Base-by-base conservation (phyloP, 768 basidiomycete genomes). In the Rhodotorula diobovata region DNA sequence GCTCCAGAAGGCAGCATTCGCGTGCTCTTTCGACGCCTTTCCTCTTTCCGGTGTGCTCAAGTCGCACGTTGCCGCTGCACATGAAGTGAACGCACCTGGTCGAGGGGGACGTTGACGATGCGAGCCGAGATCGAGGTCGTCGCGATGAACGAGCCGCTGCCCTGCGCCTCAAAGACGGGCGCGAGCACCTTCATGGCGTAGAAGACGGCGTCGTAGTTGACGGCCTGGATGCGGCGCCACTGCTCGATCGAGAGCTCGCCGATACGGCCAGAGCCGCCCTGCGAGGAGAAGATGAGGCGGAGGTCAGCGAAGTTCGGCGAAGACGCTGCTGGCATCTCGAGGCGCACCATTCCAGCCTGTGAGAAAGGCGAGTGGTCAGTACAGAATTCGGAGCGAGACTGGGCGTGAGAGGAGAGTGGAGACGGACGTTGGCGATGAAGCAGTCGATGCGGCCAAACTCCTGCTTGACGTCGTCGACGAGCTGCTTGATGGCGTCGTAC, bases 381-480 rank as follows among this genome's bases (percentile, higher is more conserved):
- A 45, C 28, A 16, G 28, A 41, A 55, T n/a, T n/a, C n/a, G n/a
- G n/a, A n/a, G 41, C 6, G 41, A 43, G 41, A 43, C 4, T 25
- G 16, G 30, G 7, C 20, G 25, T 39, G 28, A 30, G n/a, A 6
- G 30, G 30, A 43, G 35, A 23, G 6, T 34, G 72, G 53, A 11
- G 53, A 78, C 78, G 74, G 20, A 79, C 80, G 72, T 81, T 81
- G 30, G 77, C 76, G 20, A 81, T 73, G 34, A 74, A 78, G 35
- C 78, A 65, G 64, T 81, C 80, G 39, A 81, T 68, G 71, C 79
- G 72, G 11, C 80, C 80, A 53, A 79, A 76, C 12, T 76, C 77
- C 18, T 61, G 51, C 45, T 67, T 59, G 45, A 78, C 76, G 41
- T 75, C 59, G 23, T 77, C 71, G 25, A 81, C 76, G 61, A 79